Conservation (phyloP, 2,329 filamentous ascomycete species). For the Colletotrichum chrysophilum region DNA sequence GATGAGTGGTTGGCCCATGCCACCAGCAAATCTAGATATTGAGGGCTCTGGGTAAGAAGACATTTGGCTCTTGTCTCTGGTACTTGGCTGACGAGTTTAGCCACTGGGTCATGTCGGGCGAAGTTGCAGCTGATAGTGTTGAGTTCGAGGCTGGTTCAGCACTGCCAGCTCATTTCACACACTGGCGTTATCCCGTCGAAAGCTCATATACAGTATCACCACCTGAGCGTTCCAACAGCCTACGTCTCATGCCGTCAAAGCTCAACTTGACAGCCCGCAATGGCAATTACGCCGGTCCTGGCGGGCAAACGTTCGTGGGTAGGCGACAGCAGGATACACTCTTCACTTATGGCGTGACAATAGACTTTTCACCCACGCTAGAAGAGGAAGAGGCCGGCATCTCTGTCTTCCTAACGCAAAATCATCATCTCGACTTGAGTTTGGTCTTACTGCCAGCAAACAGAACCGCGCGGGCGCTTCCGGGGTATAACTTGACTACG, state of each 20-base stretch:
- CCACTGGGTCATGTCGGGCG: conserved; percentile 30
- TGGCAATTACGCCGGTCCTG: conserved; percentile 40
- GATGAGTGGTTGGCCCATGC: conserved; percentile 42
- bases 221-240: conserved; percentile 41
- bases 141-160: conserved; percentile 47
- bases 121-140: conserved; percentile 44
- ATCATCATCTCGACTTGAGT: conserved; percentile 56
- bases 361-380: conserved; percentile 44
- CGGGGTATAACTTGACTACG: neutral
- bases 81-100: neutral
- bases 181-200: conserved; percentile 58
- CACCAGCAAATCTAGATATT: conserved; percentile 33
- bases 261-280: conserved; percentile 61
- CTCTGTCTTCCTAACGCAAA: conserved; percentile 57
- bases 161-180: conserved; percentile 58
- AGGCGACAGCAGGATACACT: conserved; percentile 60
- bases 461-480: neutral
- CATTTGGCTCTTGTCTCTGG: neutral
- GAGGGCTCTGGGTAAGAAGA: conserved; percentile 38
- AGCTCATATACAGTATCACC: conserved; percentile 51
- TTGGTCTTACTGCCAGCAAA: conserved; percentile 28
- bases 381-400: conserved; percentile 56
- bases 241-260: conserved; percentile 52
- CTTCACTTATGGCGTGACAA: conserved; percentile 53
- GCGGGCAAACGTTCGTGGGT: conserved; percentile 49